Percentiles rank a stretch among this genome's conserved stretches.
Conservation (phyloP, 768 basidiomycete genomes). For the Boletus patriciae region DNA sequence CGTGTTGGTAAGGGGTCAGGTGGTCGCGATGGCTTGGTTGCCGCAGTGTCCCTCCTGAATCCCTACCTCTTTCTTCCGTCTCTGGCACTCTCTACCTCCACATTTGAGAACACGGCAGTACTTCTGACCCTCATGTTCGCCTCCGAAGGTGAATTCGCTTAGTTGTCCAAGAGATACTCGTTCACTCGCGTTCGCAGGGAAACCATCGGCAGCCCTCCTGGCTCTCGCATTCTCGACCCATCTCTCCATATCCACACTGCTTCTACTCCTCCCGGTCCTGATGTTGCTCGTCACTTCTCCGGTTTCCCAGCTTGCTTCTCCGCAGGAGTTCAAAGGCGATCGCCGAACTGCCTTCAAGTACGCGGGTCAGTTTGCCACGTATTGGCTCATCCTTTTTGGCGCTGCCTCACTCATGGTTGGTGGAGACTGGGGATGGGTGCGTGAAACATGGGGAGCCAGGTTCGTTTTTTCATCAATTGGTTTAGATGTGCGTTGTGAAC, state of each 20-base stretch:
- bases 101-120: constrained; percentile 74
- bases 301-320: constrained; percentile 66
- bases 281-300: constrained; percentile 64
- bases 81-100: constrained; percentile 78
- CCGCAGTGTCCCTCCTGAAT: constrained; percentile 75
- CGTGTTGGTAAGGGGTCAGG: constrained; percentile 40
- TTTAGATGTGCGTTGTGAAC: neutral
- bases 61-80: constrained; percentile 84
- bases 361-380: constrained; percentile 48
- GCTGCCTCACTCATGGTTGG: constrained; percentile 55
- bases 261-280: constrained; percentile 66
- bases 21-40: constrained; percentile 60
- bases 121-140: constrained; percentile 71
- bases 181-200: constrained; percentile 44
- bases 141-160: constrained; percentile 49
- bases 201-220: constrained; percentile 56
- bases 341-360: constrained; percentile 28
- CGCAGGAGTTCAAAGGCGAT: constrained; percentile 35
- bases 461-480: constrained; percentile 31
- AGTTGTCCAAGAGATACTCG: neutral
- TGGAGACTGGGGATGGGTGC: constrained; percentile 67
- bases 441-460: constrained; percentile 85
- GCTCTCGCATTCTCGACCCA: constrained; percentile 71
- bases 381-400: constrained; percentile 44
- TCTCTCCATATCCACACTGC: constrained; percentile 65